Conservation (phyloP, 306 rosid species). For the Senna tora region DNA sequence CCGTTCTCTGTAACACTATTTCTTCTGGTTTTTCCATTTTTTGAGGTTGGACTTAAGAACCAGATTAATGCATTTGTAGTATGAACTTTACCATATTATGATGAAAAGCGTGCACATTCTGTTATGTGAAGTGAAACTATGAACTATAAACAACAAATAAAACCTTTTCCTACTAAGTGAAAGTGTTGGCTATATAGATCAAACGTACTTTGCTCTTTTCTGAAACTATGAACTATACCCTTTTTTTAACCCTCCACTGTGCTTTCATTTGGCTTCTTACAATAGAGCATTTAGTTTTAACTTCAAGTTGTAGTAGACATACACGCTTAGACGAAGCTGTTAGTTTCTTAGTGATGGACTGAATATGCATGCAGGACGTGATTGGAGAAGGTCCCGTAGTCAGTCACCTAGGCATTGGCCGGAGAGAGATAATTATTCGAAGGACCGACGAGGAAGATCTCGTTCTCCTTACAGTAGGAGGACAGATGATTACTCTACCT, state of each 20-base stretch:
- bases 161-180: too few species aligned
- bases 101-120: conserved; percentile 10
- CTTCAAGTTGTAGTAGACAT: too few species aligned
- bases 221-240: too few species aligned
- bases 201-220: too few species aligned
- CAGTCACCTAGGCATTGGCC: conserved; percentile 43
- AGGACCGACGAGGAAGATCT: conserved; percentile 50
- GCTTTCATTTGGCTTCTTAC: background rate
- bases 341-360: background rate
- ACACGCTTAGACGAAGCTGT: too few species aligned
- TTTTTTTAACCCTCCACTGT: background rate
- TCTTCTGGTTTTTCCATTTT: background rate
- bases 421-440: conserved; percentile 46
- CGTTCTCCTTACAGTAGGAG: conserved; percentile 46
- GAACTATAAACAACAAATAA: too few species aligned
- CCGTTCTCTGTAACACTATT: background rate
- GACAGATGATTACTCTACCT: conserved; percentile 40
- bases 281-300: background rate
- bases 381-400: conserved; percentile 46
- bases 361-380: conserved; percentile 43
- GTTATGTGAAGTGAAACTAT: too few species aligned
- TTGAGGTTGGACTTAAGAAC: background rate
- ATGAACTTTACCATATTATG: background rate
- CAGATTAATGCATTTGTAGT: background rate
- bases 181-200: too few species aligned